Conservation (phyloP, 768 basidiomycete species). For the Aureoboletus auriporus region DNA sequence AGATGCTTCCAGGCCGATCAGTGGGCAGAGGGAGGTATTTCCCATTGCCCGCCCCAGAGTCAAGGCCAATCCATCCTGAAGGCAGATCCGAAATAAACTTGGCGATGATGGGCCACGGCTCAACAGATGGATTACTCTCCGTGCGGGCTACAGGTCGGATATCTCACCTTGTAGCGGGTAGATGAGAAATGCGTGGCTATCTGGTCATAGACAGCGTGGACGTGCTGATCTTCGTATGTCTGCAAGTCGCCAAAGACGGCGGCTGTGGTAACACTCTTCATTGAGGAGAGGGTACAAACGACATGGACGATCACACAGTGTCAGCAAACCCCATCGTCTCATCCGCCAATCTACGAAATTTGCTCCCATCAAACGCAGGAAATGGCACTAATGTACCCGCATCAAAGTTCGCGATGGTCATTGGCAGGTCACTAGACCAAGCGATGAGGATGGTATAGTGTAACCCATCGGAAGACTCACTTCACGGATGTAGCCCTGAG, state of each 20-base stretch:
- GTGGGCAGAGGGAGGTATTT: constrained; percentile 85
- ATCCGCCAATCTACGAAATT: constrained; percentile 66
- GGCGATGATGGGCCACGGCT: constrained; percentile 91
- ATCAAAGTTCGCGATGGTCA: constrained; percentile 50
- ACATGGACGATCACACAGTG: constrained; percentile 22
- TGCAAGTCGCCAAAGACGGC: constrained; percentile 47
- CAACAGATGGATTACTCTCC: background rate
- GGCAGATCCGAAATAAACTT: constrained; percentile 68
- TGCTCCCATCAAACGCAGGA: constrained; percentile 63
- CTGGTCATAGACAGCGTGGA: constrained; percentile 79
- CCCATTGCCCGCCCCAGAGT: constrained; percentile 95
- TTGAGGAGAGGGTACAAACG: background rate
- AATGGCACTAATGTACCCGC: constrained; percentile 47
- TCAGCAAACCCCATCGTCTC: constrained; percentile 69
- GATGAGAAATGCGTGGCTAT: constrained; percentile 87
- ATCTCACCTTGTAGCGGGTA: constrained; percentile 77
- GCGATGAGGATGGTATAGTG: constrained; percentile 6
- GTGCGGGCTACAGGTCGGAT: background rate
- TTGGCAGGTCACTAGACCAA: constrained; percentile 46
- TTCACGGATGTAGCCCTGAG: constrained; percentile 51
- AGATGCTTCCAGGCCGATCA: constrained; percentile 54
- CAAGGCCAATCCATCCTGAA: constrained; percentile 81
- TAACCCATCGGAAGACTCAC: constrained; percentile 39
- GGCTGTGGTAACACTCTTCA: constrained; percentile 36
- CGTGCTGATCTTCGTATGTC: constrained; percentile 67